A percentile compares a stretch with the other conserved stretches of the same genome.
These are phyloP conservation scores for Prinsepia uniflora DNA, from an alignment of 306 rosid species.

Conservation along the genomic window DNA sequence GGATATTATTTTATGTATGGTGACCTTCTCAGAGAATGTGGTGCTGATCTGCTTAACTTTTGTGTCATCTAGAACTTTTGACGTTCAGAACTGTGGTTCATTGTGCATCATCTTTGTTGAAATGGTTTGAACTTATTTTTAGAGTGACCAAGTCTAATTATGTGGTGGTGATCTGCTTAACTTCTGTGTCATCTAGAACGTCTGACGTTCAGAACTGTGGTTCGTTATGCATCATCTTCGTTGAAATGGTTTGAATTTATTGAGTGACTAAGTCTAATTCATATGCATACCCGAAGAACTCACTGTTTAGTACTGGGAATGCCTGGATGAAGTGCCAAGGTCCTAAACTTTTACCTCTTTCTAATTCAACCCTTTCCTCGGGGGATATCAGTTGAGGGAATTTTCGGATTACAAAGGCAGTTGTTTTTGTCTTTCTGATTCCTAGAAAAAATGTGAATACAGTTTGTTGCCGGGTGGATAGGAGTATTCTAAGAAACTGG, in stretches of 20 bases:
- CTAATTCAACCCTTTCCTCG: neutral
- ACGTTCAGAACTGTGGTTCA: neutral
- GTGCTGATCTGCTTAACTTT: neutral
- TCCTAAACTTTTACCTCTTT: neutral
- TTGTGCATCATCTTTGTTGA: neutral
- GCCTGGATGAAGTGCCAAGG: neutral
- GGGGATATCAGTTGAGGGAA: conserved; percentile 1
- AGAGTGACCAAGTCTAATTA: neutral
- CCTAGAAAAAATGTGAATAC: neutral
- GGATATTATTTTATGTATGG: conserved; percentile 1
- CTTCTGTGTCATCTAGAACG: too few species aligned
- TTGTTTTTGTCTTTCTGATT: neutral
- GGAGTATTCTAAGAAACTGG: neutral
- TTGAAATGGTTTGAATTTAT: too few species aligned
- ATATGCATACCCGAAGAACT: neutral
- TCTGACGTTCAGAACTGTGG: too few species aligned
- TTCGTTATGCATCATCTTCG: too few species aligned
- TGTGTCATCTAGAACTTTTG: neutral
- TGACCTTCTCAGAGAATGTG: neutral
- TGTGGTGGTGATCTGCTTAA: too few species aligned
- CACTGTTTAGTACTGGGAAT: conserved; percentile 1
- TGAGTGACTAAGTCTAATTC: too few species aligned
- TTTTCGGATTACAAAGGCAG: neutral
- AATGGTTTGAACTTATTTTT: neutral
- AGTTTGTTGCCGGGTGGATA: neutral